Conservation (phyloP, 2,329 filamentous ascomycete genomes). For the Pseudogymnoascus sp. region DNA sequence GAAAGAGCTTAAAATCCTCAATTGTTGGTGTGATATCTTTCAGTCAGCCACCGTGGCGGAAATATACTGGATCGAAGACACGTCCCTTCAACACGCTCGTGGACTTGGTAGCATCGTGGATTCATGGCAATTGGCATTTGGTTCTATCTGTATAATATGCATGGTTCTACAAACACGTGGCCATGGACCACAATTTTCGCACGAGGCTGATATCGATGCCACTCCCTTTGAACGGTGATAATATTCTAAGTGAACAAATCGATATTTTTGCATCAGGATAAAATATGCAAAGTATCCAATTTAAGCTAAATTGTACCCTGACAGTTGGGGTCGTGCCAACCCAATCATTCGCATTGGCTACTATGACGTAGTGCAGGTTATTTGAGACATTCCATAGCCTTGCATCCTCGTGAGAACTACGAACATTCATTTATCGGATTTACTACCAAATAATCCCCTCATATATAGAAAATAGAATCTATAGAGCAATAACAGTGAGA, state of each 20-base stretch:
- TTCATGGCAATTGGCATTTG: neutral
- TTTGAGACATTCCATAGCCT: constrained; percentile 1
- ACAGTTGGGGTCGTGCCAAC: neutral
- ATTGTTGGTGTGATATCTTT: neutral
- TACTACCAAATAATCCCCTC: neutral
- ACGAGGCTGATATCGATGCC: neutral
- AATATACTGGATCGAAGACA: neutral
- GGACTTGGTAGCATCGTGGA: neutral
- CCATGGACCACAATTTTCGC: neutral
- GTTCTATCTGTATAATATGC: neutral
- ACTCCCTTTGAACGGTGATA: neutral
- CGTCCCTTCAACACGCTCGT: neutral
- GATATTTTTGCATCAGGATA: neutral
- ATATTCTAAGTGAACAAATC: neutral
- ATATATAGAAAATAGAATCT: neutral
- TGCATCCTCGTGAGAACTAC: neutral
- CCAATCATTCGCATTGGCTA: neutral
- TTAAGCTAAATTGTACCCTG: neutral
- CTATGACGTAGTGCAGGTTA: neutral
- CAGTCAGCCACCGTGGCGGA: neutral
- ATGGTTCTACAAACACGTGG: neutral
- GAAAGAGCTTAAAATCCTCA: neutral
- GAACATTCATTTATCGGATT: neutral
- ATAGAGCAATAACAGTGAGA: neutral
- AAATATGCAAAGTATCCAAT: neutral